Percentiles rank a stretch among this genome's conserved stretches.
Conservation (phyloP, 1,284 basidiomycete genomes). For the Mycosarcoma mackinlayi region DNA sequence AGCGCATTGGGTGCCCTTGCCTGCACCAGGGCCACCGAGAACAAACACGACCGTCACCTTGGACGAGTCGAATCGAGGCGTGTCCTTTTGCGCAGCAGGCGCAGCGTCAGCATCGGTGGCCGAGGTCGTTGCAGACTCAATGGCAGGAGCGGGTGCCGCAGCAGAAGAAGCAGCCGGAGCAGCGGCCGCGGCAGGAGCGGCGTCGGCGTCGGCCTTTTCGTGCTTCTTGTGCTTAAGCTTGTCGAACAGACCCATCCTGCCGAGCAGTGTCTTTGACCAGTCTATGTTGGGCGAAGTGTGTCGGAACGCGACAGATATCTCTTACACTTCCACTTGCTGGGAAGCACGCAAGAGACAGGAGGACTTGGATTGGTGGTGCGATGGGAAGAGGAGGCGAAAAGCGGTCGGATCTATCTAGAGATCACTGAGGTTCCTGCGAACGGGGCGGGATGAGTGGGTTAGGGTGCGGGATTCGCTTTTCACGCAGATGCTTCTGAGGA, state of each 20-base stretch:
- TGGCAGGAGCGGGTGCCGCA: conserved; percentile 8
- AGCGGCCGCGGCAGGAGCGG: neutral
- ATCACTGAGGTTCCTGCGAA: conserved; percentile 46
- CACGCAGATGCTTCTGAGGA: conserved; percentile 48
- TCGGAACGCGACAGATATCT: conserved; percentile 20
- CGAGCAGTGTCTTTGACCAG: conserved; percentile 48
- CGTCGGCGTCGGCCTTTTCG: conserved; percentile 6
- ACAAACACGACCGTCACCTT: conserved; percentile 93
- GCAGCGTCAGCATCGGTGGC: neutral
- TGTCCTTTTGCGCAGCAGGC: conserved; percentile 16
- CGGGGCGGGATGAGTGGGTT: conserved; percentile 63
- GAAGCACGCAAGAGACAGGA: conserved; percentile 17
- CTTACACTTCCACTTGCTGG: conserved; percentile 2
- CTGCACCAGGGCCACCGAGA: conserved; percentile 95
- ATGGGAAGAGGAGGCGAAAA: neutral
- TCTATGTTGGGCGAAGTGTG: conserved; percentile 46
- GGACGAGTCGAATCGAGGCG: conserved; percentile 75
- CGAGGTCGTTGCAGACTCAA: conserved; percentile 1
- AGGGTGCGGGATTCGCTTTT: conserved; percentile 60
- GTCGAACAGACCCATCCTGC: conserved; percentile 52
- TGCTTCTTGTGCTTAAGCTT: conserved; percentile 47
- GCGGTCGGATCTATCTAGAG: neutral
- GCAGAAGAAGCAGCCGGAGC: conserved; percentile 1
- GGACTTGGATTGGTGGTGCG: conserved; percentile 2
- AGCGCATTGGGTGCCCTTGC: conserved; percentile 96